A percentile compares a stretch with the other conserved stretches of the same genome.
Evolutionary conservation across 202 grass and related monocot genomes (phyloP).

Genomic region (Cymbopogon flexuosus): DNA sequence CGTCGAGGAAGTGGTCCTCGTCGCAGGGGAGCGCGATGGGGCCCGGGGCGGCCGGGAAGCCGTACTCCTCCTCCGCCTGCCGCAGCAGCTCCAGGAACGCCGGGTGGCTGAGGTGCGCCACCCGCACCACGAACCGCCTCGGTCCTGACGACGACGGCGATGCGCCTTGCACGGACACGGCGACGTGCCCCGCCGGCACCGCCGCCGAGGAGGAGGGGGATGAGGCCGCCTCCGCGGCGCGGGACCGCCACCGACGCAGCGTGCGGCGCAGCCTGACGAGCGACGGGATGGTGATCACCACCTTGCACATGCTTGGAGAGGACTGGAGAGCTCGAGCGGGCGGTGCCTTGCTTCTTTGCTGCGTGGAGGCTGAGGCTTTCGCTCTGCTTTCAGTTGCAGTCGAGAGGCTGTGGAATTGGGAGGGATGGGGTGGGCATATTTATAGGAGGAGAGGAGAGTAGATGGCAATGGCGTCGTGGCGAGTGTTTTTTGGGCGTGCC

Average conservation of each 20-base stretch:
- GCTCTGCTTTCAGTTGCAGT: no score
- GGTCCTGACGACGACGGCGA: background rate
- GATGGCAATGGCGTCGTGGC: no score
- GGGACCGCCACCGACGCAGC: conserved; percentile 41
- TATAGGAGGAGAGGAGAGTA: conserved; percentile 4
- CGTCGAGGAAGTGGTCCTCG: conserved; percentile 55
- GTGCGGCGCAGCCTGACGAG: conserved; percentile 24
- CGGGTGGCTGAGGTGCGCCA: conserved; percentile 63
- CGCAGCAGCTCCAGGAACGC: conserved; percentile 66
- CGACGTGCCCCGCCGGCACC: conserved; percentile 68
- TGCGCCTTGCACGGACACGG: conserved; percentile 43
- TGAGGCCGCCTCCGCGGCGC: background rate
- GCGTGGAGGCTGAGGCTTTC: background rate
- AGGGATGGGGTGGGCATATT: background rate
- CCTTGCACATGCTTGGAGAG: conserved; percentile 36
- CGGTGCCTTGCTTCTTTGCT: background rate
- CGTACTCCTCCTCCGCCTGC: conserved; percentile 86
- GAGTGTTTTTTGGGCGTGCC: no score
- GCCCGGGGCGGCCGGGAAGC: conserved; percentile 51
- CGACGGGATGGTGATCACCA: background rate
- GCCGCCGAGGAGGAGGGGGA: no score
- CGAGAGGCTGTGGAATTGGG: background rate
- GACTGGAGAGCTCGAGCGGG: background rate
- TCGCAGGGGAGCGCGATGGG: conserved; percentile 71
- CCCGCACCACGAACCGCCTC: conserved; percentile 54